Evolutionary conservation across 352 stramenopile species (phyloP).

Genomic region (Pythium periplocum): DNA sequence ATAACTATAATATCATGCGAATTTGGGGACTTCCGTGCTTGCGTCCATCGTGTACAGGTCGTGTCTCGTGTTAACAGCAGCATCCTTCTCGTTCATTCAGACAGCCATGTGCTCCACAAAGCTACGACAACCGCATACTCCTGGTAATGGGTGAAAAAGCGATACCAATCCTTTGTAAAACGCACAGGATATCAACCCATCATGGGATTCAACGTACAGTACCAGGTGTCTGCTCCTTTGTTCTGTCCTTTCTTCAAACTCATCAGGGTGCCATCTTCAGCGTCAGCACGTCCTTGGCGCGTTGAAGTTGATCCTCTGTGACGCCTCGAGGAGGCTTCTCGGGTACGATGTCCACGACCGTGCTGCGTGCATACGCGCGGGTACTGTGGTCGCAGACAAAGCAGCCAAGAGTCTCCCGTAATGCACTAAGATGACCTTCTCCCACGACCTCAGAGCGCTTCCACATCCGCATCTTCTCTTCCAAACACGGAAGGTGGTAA

Average conservation of each 20-base stretch:
- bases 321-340: slow-evolving; percentile 37
- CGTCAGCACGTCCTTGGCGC: slow-evolving; percentile 58
- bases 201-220: not conserved
- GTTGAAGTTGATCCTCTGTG: slow-evolving; percentile 65
- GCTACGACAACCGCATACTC: too few relatives aligned
- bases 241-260: too few relatives aligned
- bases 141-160: too few relatives aligned
- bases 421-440: slow-evolving; percentile 30
- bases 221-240: too few relatives aligned
- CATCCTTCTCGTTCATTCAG: too few relatives aligned
- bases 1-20: slow-evolving; percentile 85
- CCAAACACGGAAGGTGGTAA: slow-evolving; percentile 74
- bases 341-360: slow-evolving; percentile 30
- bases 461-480: slow-evolving; percentile 87
- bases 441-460: slow-evolving; percentile 57
- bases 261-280: slow-evolving; percentile 9
- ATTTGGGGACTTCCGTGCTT: slow-evolving; percentile 61
- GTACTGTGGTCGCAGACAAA: slow-evolving; percentile 83
- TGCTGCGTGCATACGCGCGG: slow-evolving; percentile 41
- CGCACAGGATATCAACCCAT: not conserved
- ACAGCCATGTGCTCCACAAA: too few relatives aligned
- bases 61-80: too few relatives aligned
- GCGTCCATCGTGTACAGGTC: not conserved
- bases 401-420: slow-evolving; percentile 52
- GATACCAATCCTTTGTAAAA: too few relatives aligned